phyloP scores from a whole-genome alignment of 2,329 filamentous ascomycete genomes.

The Calonectria pteridis region DNA sequence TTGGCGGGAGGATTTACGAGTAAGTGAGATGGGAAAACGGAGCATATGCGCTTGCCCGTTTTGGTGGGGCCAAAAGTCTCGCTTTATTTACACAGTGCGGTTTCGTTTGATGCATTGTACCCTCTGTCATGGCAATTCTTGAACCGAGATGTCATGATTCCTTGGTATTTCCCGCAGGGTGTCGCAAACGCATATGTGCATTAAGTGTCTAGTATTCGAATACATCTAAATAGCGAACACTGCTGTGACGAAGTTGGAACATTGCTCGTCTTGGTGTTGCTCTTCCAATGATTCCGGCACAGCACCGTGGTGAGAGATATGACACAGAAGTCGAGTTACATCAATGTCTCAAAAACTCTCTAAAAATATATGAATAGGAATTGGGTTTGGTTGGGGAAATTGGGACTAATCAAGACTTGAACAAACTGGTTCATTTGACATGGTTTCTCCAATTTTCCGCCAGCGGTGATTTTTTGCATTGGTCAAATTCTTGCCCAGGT shows the following conservation, averaged over 20 bases:
- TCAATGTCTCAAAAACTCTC: background rate
- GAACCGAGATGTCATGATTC: slow-evolving; percentile 1
- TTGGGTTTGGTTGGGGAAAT: background rate
- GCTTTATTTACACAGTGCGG: slow-evolving; percentile 4
- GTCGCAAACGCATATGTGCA: too few species aligned
- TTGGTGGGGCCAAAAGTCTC: slow-evolving; percentile 15
- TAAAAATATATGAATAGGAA: background rate
- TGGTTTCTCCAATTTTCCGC: background rate
- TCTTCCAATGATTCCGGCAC: background rate
- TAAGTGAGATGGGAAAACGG: slow-evolving; percentile 26
- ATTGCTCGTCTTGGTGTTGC: background rate
- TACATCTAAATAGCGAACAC: background rate
- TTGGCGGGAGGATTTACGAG: slow-evolving; percentile 20
- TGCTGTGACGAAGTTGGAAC: background rate
- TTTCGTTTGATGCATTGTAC: background rate
- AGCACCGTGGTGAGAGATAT: background rate
- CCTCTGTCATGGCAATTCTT: background rate
- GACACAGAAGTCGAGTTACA: background rate
- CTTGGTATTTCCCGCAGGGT: background rate
- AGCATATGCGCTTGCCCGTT: slow-evolving; percentile 10
- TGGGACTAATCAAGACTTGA: background rate
- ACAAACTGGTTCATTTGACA: background rate
- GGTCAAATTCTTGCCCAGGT: background rate
- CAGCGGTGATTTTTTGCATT: background rate
- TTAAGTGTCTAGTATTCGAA: background rate